Evolutionary conservation across 1,139 yeast species (phyloP), one percentile per base, ranked within the genome.

Genomic region (Wickerhamiella pararugosa): DNA sequence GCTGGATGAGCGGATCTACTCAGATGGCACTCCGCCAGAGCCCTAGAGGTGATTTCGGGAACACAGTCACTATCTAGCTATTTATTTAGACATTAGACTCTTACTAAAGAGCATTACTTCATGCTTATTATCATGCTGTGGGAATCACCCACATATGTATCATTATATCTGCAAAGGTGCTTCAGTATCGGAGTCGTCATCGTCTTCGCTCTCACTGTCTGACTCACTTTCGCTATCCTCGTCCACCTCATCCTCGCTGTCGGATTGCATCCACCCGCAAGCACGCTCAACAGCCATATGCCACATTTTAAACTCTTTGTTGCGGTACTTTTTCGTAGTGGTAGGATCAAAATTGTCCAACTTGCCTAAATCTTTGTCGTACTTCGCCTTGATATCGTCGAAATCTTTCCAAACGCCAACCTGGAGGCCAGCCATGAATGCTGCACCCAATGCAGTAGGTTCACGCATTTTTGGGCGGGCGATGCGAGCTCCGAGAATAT

Each of bases 401-500:
- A 84, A 65, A 52, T 76, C 73, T 48, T 68, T 70, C 95, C 95
- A 87, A 41, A 84, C 61, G 43, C 81, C 70, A 46, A 80, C 74
- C 2, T 87, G 78, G 53, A 86, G 66, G 8, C 95, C 95, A 2
- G 97, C 94, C 21, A 95, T 95, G 53, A 87, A 82, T 8, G 96
- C 96, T 8, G 95, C 94, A 27, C 97, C 97, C 49, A 87, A 70
- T 1, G 97, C 96, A 5, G 97, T 87, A 59, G 95, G 86, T 63
- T 87, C 97, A 31, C 84, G 67, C 60, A 80, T 81, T 29, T 75
- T 71, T 1, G 96, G 90, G 54, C 95, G 70, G 55, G 74, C 72
- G 40, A 87, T 92, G 30, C 77, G 74, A 32, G 86, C 84, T 59
- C 94, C 84, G 53, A 86, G 69, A 49, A 87, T 77, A 60, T 87